phyloP scores from a whole-genome alignment of 2,329 filamentous ascomycete genomes.

The Herpotrichia juniperi region DNA sequence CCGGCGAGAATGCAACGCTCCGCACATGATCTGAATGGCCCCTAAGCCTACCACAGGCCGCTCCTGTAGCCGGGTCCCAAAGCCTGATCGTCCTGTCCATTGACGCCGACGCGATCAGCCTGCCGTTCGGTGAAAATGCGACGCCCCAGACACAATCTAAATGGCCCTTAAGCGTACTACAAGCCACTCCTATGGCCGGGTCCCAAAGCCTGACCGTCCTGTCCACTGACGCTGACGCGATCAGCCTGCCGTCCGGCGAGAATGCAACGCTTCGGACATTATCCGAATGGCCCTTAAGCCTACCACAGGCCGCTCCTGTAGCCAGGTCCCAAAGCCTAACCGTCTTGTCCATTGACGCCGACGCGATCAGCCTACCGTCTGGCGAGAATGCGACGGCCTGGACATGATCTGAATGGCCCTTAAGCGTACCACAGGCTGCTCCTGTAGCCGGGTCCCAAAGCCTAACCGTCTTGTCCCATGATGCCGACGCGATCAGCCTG shows the following conservation, averaged over 20 bases:
- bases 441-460: too few species aligned
- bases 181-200: not conserved
- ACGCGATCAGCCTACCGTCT: constrained; percentile 3
- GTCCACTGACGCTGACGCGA: not conserved
- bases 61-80: too few species aligned
- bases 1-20: too few species aligned
- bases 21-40: too few species aligned
- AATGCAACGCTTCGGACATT: not conserved
- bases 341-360: constrained; percentile 2
- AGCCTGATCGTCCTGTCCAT: too few species aligned
- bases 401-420: not conserved
- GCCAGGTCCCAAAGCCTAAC: constrained; percentile 1
- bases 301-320: not conserved
- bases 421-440: not conserved
- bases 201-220: constrained; percentile 4
- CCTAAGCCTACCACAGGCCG: too few species aligned
- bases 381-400: constrained; percentile 3
- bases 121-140: too few species aligned
- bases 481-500: too few species aligned
- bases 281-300: constrained; percentile 2
- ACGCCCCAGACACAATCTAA: too few species aligned
- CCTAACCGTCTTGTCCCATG: too few species aligned
- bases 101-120: too few species aligned
- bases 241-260: constrained; percentile 7
- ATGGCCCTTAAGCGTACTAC: constrained; percentile 7